Percentiles rank a stretch among this genome's conserved stretches.
Conservation (phyloP, 805 yeast genomes). For the Candida stauntonica region DNA sequence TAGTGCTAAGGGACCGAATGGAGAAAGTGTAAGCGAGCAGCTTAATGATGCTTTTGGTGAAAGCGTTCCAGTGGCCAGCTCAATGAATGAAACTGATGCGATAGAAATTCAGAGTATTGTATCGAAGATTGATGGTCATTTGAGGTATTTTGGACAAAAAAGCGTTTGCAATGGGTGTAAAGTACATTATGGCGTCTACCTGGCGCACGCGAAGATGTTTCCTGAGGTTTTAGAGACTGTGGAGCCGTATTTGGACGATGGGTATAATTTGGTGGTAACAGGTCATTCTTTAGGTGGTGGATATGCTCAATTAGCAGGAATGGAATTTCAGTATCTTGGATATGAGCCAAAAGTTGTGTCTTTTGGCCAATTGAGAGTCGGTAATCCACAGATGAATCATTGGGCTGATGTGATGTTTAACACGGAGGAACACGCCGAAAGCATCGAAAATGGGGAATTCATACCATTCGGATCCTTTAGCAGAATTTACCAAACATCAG, state of each 20-base stretch:
- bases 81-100: background rate
- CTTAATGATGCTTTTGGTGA: background rate
- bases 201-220: constrained; percentile 40
- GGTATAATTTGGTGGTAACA: constrained; percentile 47
- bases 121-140: background rate
- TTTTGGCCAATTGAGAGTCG: constrained; percentile 63
- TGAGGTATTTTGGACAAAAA: background rate
- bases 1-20: background rate
- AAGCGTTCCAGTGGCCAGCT: background rate
- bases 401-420: constrained; percentile 50
- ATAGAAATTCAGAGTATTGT: background rate
- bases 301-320: constrained; percentile 54
- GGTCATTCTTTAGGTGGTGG: constrained; percentile 85
- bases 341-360: constrained; percentile 50
- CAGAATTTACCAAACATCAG: constrained; percentile 53
- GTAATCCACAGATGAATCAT: constrained; percentile 44
- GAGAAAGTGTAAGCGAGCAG: background rate
- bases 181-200: constrained; percentile 63
- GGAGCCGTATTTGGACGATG: constrained; percentile 33
- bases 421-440: constrained; percentile 29
- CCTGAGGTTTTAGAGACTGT: constrained; percentile 32
- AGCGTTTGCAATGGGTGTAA: constrained; percentile 32
- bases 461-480: constrained; percentile 32
- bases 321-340: constrained; percentile 38
- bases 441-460: constrained; percentile 28